A percentile compares a stretch with the other conserved stretches of the same genome.
phyloP scores from a whole-genome alignment of 495 filamentous ascomycete genomes.

The Xylaria palmicola region DNA sequence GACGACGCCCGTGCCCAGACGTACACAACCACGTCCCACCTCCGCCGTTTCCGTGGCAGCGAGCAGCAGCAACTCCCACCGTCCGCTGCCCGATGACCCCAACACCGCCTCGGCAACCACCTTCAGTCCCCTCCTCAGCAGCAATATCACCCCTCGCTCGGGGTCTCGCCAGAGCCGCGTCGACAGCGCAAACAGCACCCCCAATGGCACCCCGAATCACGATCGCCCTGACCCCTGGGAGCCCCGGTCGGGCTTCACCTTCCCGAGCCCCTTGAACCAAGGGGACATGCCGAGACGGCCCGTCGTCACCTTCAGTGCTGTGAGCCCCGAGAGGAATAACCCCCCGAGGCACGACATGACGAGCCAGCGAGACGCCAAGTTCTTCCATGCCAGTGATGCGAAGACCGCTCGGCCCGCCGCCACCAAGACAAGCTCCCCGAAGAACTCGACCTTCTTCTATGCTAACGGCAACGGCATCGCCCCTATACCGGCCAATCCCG shows the following conservation, averaged over 20 bases:
- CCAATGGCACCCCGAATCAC: constrained; percentile 52
- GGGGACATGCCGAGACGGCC: constrained; percentile 22
- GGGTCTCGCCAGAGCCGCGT: constrained; percentile 64
- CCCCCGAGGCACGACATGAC: constrained; percentile 16
- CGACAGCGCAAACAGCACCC: constrained; percentile 62
- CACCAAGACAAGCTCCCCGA: constrained; percentile 27
- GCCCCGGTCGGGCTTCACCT: constrained; percentile 33
- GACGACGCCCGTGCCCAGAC: constrained; percentile 32
- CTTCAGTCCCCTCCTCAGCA: constrained; percentile 55
- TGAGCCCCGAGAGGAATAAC: constrained; percentile 22
- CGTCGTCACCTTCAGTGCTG: constrained; percentile 35
- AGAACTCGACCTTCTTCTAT: constrained; percentile 57
- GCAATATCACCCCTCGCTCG: constrained; percentile 72
- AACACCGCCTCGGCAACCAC: constrained; percentile 36
- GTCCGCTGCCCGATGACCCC: constrained; percentile 44
- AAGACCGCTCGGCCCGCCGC: constrained; percentile 43
- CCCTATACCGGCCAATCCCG: constrained; percentile 22
- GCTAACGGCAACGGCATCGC: constrained; percentile 46
- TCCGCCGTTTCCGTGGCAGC: too few species aligned
- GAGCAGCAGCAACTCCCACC: too few species aligned
- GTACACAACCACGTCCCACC: constrained; percentile 21
- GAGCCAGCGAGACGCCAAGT: constrained; percentile 53
- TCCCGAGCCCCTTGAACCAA: constrained; percentile 31
- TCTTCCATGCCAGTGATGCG: constrained; percentile 76
- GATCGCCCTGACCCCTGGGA: constrained; percentile 46